These are phyloP conservation scores for Beauveria sp. DNA, from an alignment of 2,329 filamentous ascomycete genomes.

Conservation along the genomic window DNA sequence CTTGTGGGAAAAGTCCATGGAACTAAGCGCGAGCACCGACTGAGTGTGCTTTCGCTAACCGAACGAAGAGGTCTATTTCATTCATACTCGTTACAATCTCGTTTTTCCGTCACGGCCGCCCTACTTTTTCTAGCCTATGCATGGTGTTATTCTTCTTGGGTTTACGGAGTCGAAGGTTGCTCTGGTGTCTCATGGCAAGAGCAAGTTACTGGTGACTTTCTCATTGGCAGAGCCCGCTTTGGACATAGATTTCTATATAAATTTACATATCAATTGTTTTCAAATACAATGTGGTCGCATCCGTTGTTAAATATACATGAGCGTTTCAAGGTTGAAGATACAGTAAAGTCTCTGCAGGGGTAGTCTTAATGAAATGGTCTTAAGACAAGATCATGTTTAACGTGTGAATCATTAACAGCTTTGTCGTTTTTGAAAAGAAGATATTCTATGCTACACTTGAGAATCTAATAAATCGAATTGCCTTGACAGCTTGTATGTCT, in stretches of 20 bases:
- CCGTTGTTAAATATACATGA: not conserved
- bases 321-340: too few relatives aligned
- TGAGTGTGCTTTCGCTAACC: not conserved
- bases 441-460: not conserved
- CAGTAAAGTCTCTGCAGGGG: not conserved
- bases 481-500: slow-evolving; percentile 16
- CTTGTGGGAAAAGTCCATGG: slow-evolving; percentile 55
- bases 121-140: not conserved
- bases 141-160: not conserved
- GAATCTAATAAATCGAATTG: slow-evolving; percentile 4
- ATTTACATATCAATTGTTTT: not conserved
- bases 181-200: not conserved
- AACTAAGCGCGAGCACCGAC: slow-evolving; percentile 44
- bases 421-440: not conserved
- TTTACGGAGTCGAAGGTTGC: not conserved
- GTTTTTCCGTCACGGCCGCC: not conserved
- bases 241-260: not conserved
- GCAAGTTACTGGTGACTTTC: not conserved
- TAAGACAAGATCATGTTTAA: too few relatives aligned
- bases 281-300: not conserved
- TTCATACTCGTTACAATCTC: not conserved
- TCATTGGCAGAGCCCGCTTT: not conserved
- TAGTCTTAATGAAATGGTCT: not conserved
- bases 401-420: not conserved
- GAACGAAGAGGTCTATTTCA: not conserved